A percentile compares a stretch with the other conserved stretches of the same genome.
phyloP scores from a whole-genome alignment of 2,329 filamentous ascomycete species.

The Penicillium fuscoglaucum region DNA sequence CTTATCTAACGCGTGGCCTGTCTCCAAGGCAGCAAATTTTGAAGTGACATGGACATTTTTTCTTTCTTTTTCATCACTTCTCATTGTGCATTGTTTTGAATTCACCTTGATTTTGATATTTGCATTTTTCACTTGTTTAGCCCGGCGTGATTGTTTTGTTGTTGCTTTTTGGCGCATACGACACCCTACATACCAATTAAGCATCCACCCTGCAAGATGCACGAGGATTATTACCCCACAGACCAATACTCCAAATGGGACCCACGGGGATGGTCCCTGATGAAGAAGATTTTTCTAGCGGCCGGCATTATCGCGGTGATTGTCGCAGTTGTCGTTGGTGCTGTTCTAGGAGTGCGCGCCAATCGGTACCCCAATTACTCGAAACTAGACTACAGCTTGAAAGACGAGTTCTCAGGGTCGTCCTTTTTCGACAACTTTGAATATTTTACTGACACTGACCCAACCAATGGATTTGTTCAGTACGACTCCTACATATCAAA shows the following conservation, averaged over 20 bases:
- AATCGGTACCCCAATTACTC: conserved; percentile 39
- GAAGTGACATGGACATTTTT: neutral
- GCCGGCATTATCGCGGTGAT: conserved; percentile 33
- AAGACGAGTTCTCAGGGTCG: conserved; percentile 41
- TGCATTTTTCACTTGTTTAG: neutral
- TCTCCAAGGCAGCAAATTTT: neutral
- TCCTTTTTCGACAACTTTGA: conserved; percentile 48
- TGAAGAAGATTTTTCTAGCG: conserved; percentile 7
- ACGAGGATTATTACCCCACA: neutral
- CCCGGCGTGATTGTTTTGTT: neutral
- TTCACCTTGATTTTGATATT: too few species aligned
- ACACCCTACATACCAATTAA: neutral
- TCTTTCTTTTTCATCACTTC: neutral
- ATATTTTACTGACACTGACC: conserved; percentile 44
- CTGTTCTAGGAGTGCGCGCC: conserved; percentile 36
- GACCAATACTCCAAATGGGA: conserved; percentile 10
- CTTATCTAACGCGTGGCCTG: conserved; percentile 14
- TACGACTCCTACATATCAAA: conserved; percentile 30
- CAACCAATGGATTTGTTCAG: conserved; percentile 45
- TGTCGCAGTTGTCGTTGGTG: conserved; percentile 48
- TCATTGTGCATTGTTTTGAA: neutral
- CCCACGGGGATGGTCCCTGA: conserved; percentile 10
- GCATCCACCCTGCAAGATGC: neutral
- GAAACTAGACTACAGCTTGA: conserved; percentile 37
- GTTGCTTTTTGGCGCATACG: neutral